Conservation (phyloP, 192 early-diverging fungal species). For the Coemansia nantahalensis region DNA sequence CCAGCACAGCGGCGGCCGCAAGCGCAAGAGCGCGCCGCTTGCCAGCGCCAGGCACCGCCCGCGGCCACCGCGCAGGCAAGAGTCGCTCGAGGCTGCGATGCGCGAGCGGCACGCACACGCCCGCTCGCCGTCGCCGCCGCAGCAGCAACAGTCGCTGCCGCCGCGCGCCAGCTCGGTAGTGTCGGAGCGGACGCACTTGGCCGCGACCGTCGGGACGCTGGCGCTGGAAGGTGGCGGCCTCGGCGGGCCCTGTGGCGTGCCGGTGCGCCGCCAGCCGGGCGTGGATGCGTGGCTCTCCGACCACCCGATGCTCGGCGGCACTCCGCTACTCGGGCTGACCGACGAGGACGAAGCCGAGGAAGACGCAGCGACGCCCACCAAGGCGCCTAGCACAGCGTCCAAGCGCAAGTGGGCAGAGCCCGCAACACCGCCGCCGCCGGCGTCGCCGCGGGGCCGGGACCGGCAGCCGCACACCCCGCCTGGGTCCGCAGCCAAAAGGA, state of each 20-base stretch:
- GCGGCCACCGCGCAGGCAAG: constrained; percentile 9
- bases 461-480: neutral
- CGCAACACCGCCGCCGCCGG: neutral
- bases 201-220: constrained; percentile 21
- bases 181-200: constrained; percentile 27
- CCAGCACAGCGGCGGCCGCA: neutral
- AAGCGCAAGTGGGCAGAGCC: constrained; percentile 7
- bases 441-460: neutral
- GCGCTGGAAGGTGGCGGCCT: constrained; percentile 1
- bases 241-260: no score
- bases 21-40: constrained; percentile 2
- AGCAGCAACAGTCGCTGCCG: no score
- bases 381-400: constrained; percentile 1
- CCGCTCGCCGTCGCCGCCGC: constrained; percentile 1
- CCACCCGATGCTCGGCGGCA: no score
- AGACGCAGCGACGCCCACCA: neutral
- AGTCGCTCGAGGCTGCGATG: neutral
- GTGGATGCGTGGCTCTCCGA: no score
- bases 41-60: constrained; percentile 4
- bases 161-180: constrained; percentile 13
- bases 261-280: no score
- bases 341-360: no score
- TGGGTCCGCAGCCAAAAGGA: neutral
- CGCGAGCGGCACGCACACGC: neutral
- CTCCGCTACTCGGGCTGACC: no score